phyloP scores from a whole-genome alignment of 805 yeast species.

The Limtongozyma cylindracea region DNA sequence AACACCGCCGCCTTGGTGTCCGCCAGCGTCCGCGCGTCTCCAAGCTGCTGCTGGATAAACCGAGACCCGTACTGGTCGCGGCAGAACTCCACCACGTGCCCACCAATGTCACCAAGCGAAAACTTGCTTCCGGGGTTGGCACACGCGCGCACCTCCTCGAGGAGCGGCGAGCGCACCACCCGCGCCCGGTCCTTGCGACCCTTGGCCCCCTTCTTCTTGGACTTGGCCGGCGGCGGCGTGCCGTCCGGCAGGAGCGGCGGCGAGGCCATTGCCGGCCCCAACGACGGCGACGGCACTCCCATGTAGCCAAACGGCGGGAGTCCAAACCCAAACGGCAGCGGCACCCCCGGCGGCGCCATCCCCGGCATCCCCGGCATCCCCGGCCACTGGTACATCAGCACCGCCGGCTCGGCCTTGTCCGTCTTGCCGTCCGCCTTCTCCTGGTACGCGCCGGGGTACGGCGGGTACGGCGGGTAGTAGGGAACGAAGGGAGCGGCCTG shows the following conservation, averaged over 20 bases:
- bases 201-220: too few species aligned
- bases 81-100: conserved; percentile 76
- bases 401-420: conserved; percentile 2
- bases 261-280: too few species aligned
- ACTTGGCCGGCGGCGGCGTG: too few species aligned
- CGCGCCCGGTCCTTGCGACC: conserved; percentile 35
- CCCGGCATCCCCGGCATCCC: conserved; percentile 2
- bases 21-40: conserved; percentile 27
- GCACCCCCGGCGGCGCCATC: too few species aligned
- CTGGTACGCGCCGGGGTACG: too few species aligned
- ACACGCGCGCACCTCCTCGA: conserved; percentile 78
- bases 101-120: conserved; percentile 48
- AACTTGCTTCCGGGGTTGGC: conserved; percentile 30
- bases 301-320: too few species aligned
- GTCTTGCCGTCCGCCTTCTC: conserved; percentile 3
- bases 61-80: conserved; percentile 96
- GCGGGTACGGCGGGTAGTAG: too few species aligned
- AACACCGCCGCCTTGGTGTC: conserved; percentile 62
- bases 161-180: conserved; percentile 50
- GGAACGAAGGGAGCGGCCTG: conserved; percentile 37
- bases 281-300: too few species aligned
- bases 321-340: too few species aligned
- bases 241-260: too few species aligned
- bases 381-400: conserved; percentile 1
- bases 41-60: conserved; percentile 77